Base-by-base conservation (phyloP, 2,329 filamentous ascomycete species). In the Xylariaceae sp. region DNA sequence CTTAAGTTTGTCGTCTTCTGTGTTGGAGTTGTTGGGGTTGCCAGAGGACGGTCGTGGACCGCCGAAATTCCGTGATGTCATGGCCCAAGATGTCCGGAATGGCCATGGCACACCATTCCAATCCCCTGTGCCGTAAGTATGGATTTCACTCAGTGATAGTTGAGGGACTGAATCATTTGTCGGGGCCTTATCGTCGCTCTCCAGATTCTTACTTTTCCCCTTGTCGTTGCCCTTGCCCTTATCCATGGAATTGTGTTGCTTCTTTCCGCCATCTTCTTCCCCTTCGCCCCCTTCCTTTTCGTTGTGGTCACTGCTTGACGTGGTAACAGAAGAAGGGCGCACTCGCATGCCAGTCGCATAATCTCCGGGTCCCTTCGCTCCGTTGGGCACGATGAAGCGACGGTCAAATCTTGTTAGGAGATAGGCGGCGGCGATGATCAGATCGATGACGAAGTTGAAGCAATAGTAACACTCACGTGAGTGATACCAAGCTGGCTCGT, bases 391-490 rank as follows among this genome's bases (percentile, higher is more conserved):
- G 69, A 88, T 81, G 76, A 93, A 95, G 48, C 89, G 82, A 62
- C 80, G 79, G 71, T 96, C 92, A 62, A 94, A 85, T 37, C 91
- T 82, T 17, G 81, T 73, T 13, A 88, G 68, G 0, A 86, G 80
- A 73, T 89, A 93, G 7, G 86, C 75, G 56, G 80, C 81, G 3
- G 93, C 80, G 44, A 91, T 84, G 23, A 88, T 69, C 47, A 92
- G 76, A 73, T 96, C 92, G 44, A 92, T 78, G 13, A 76, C 77
- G 69, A 89, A 95, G 75, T 90, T 89, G 77, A 94, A 89, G 69
- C 85, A 75, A 76, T 94, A 96, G 77, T 91, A 96, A 67, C 82
- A 84, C 1, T 85, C 82, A 71, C 87, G 89, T 68, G 77, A 77
- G 67, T 90, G 82, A 71, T 87, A 93, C 81, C 86, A 89, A 4